Percentiles rank a stretch among this genome's conserved stretches.
phyloP scores from a whole-genome alignment of 2,329 filamentous ascomycete genomes.

The Cordyceps tenuipes region DNA sequence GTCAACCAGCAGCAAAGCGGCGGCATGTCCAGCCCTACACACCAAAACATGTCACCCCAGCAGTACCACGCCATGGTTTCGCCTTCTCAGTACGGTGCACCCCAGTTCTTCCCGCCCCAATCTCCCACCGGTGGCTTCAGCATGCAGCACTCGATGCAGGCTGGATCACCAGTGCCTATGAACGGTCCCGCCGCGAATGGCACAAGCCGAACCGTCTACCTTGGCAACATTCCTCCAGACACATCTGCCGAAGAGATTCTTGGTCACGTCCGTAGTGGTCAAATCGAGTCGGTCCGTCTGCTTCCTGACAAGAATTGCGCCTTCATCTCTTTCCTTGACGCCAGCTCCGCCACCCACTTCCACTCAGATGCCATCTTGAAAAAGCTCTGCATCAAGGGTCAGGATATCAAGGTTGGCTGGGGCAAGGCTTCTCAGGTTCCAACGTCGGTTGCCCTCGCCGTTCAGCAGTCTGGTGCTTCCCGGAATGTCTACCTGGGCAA shows the following conservation, averaged over 20 bases:
- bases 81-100: constrained; percentile 71
- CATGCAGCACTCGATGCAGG: constrained; percentile 46
- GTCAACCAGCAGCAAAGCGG: constrained; percentile 48
- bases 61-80: constrained; percentile 80
- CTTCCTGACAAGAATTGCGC: constrained; percentile 98
- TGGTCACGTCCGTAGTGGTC: constrained; percentile 89
- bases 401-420: constrained; percentile 99
- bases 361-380: constrained; percentile 99
- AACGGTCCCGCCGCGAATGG: constrained; percentile 75
- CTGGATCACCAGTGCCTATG: constrained; percentile 68
- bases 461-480: constrained; percentile 94
- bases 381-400: constrained; percentile 95
- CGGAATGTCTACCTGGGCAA: constrained; percentile 97
- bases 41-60: constrained; percentile 70
- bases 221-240: constrained; percentile 97
- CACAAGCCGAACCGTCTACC: constrained; percentile 91
- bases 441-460: constrained; percentile 91
- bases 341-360: constrained; percentile 96
- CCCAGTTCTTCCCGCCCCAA: constrained; percentile 80
- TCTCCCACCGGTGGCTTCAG: constrained; percentile 75
- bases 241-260: constrained; percentile 95
- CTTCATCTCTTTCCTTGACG: constrained; percentile 97
- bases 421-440: constrained; percentile 97
- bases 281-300: constrained; percentile 97
- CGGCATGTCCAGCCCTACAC: constrained; percentile 64